Percentiles rank a stretch among this genome's conserved stretches.
Evolutionary conservation across 805 yeast species (phyloP).

Genomic region (Barnettozyma populi): DNA sequence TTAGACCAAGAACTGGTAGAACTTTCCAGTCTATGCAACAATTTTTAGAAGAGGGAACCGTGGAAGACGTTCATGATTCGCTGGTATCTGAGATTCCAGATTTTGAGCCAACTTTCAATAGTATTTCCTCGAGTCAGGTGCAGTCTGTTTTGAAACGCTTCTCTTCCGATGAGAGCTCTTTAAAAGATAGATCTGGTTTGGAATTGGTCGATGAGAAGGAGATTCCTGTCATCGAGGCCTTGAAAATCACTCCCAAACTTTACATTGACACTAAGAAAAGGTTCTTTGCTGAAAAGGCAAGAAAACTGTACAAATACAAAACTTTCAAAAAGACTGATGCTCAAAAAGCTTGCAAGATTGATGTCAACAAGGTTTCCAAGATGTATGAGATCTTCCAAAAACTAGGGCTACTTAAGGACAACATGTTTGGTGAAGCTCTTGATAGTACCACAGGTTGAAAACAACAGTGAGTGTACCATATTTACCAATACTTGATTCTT

Average conservation of each 20-base stretch:
- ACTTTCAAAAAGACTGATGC: conserved; percentile 97
- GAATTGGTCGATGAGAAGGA: conserved; percentile 12
- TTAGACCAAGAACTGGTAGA: neutral
- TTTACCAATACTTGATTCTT: too few relatives aligned
- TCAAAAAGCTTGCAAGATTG: conserved; percentile 95
- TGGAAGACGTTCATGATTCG: conserved; percentile 20
- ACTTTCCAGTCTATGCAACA: neutral
- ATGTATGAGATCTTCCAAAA: conserved; percentile 84
- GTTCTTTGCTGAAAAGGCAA: conserved; percentile 83
- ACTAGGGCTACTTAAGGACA: conserved; percentile 88
- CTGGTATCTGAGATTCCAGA: conserved; percentile 12
- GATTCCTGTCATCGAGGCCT: conserved; percentile 10
- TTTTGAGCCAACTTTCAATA: conserved; percentile 15
- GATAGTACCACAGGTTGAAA: neutral
- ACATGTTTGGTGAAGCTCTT: conserved; percentile 35
- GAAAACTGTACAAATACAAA: conserved; percentile 57
- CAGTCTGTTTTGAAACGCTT: conserved; percentile 12
- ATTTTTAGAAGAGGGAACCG: conserved; percentile 14
- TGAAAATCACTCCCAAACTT: conserved; percentile 21
- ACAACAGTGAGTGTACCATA: neutral
- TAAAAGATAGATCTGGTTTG: conserved; percentile 11
- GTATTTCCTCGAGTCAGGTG: conserved; percentile 8
- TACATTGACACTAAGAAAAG: conserved; percentile 65
- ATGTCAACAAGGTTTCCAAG: conserved; percentile 92
- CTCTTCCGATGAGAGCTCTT: conserved; percentile 2